phyloP scores from a whole-genome alignment of 31 red algal genomes.

The Odonthalia washingtoniensis region DNA sequence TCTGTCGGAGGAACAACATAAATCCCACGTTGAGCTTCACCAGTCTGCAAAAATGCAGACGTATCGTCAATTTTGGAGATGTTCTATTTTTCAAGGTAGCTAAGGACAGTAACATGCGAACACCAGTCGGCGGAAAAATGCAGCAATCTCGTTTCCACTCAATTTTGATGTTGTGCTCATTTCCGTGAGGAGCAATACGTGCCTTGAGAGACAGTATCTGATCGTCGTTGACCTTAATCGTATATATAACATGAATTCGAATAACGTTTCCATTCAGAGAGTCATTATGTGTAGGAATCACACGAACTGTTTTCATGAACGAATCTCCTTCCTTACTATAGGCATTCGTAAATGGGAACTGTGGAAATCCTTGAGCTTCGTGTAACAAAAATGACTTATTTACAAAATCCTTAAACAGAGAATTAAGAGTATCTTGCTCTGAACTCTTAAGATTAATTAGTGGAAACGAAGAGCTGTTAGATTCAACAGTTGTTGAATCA shows the following conservation, averaged over 20 bases:
- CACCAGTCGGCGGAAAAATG: neutral
- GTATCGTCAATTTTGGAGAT: constrained; percentile 16
- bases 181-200: neutral
- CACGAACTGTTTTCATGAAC: neutral
- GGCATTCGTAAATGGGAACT: neutral
- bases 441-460: too few species aligned
- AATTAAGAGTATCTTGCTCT: too few species aligned
- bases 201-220: neutral
- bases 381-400: constrained; percentile 21
- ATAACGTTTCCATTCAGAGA: neutral
- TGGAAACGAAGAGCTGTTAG: too few species aligned
- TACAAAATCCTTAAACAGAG: neutral
- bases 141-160: neutral
- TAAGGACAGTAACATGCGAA: constrained; percentile 28
- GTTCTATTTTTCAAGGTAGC: neutral
- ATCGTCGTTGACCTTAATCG: neutral
- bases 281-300: neutral
- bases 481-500: too few species aligned
- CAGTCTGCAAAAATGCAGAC: constrained; percentile 35
- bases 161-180: too few species aligned
- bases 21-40: constrained; percentile 16
- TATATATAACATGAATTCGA: neutral
- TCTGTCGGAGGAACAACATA: constrained; percentile 25
- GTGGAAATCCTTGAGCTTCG: constrained; percentile 2
- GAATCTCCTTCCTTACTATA: neutral